phyloP scores from a whole-genome alignment of 441 rosid species.

The Pelargonium australe region DNA sequence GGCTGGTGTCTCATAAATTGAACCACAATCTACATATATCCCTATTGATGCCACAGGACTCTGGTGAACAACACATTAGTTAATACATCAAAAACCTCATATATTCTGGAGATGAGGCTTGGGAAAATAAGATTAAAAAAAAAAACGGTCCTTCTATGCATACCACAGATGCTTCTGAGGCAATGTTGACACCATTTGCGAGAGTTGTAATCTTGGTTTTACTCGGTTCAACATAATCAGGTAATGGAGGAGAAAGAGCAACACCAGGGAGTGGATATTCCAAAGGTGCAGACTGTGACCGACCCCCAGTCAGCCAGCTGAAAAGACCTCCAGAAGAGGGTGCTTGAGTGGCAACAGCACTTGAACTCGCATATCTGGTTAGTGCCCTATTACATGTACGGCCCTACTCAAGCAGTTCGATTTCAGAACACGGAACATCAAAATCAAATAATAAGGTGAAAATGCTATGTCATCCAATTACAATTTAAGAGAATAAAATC shows the following conservation, averaged over 20 bases:
- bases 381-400: conserved; percentile 23
- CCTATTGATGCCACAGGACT: conserved; percentile 79
- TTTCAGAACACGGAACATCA: neutral
- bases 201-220: conserved; percentile 50
- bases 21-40: conserved; percentile 70
- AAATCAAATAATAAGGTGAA: neutral
- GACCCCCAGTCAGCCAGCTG: conserved; percentile 61
- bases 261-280: conserved; percentile 54
- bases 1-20: conserved; percentile 68
- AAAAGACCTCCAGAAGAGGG: conserved; percentile 59
- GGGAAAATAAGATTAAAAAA: neutral
- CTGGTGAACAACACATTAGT: conserved; percentile 29
- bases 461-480: neutral
- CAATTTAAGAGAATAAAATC: neutral
- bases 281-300: conserved; percentile 39
- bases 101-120: neutral
- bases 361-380: conserved; percentile 49
- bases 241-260: conserved; percentile 49
- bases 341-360: conserved; percentile 44
- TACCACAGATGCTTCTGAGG: conserved; percentile 62
- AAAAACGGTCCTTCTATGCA: neutral
- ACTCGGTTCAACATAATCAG: conserved; percentile 64
- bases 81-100: conserved; percentile 4
- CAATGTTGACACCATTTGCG: conserved; percentile 66
- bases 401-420: conserved; percentile 29